A percentile compares a stretch with the other conserved stretches of the same genome.
phyloP scores from a whole-genome alignment of 805 yeast genomes.

The Candida ascalaphidarum region DNA sequence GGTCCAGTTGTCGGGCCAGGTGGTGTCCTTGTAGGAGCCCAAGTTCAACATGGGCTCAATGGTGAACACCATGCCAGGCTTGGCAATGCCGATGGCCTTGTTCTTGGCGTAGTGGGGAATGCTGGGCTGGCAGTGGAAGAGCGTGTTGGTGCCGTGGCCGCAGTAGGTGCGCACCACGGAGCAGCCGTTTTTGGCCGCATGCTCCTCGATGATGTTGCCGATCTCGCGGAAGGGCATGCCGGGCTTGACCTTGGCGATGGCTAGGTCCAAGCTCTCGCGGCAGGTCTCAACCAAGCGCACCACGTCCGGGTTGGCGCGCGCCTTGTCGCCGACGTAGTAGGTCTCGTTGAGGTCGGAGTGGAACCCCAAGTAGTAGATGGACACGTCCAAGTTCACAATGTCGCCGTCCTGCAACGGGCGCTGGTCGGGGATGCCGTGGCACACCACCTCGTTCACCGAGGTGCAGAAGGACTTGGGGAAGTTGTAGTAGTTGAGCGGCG shows the following conservation, averaged over 20 bases:
- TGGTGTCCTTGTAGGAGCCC: constrained; percentile 70
- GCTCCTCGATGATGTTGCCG: constrained; percentile 83
- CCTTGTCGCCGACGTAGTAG: constrained; percentile 89
- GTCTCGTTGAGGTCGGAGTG: constrained; percentile 96
- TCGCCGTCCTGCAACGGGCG: constrained; percentile 87
- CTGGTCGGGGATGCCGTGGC: constrained; percentile 96
- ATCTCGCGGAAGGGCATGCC: constrained; percentile 81
- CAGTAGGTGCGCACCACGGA: constrained; percentile 86
- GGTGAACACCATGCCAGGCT: constrained; percentile 94
- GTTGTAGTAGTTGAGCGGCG: constrained; percentile 89
- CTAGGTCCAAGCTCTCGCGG: constrained; percentile 77
- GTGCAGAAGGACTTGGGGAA: constrained; percentile 91
- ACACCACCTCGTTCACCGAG: constrained; percentile 88
- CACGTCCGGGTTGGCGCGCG: constrained; percentile 68
- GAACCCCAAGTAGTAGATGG: constrained; percentile 77
- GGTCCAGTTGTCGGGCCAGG: constrained; percentile 99
- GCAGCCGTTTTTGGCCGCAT: constrained; percentile 68
- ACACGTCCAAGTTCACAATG: constrained; percentile 83
- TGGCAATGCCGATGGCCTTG: constrained; percentile 88
- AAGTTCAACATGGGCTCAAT: constrained; percentile 94
- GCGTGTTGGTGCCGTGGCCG: constrained; percentile 86
- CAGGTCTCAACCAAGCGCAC: constrained; percentile 84
- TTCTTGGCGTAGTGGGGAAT: constrained; percentile 92
- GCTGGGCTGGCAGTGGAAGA: constrained; percentile 88
- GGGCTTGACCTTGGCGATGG: constrained; percentile 82